Percentiles rank a stretch among this genome's conserved stretches.
These are phyloP conservation scores for Diaporthe helianthi DNA, from an alignment of 2,329 filamentous ascomycete species.

Conservation along the genomic window DNA sequence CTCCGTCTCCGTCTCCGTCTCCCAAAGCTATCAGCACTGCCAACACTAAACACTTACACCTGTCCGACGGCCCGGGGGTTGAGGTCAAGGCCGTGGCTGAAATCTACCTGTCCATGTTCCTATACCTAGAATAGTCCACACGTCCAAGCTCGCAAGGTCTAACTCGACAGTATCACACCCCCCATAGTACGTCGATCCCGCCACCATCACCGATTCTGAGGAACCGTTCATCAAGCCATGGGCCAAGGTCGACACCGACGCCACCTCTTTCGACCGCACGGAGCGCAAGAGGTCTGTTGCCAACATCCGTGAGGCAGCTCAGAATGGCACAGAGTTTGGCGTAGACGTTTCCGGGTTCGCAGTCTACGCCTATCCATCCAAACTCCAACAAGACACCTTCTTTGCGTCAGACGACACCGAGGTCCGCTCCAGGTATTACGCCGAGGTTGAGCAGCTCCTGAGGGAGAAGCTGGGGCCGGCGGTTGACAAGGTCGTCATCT, in stretches of 20 bases:
- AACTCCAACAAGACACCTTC: slow-evolving; percentile 56
- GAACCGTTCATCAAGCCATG: slow-evolving; percentile 59
- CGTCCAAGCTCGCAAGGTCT: neutral
- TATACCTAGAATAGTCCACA: no score
- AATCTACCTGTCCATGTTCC: neutral
- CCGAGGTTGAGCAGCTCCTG: slow-evolving; percentile 65
- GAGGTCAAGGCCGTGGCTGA: neutral
- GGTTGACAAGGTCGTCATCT: slow-evolving; percentile 69
- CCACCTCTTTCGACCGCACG: slow-evolving; percentile 57
- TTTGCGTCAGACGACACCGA: slow-evolving; percentile 55
- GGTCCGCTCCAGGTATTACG: slow-evolving; percentile 65
- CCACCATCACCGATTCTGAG: slow-evolving; percentile 47
- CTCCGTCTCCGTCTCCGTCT: no score
- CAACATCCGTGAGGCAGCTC: slow-evolving; percentile 57
- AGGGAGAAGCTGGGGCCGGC: slow-evolving; percentile 57
- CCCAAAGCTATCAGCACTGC: no score
- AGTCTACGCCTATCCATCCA: slow-evolving; percentile 58
- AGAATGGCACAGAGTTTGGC: slow-evolving; percentile 53
- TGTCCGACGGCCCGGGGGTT: neutral
- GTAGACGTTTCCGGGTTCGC: slow-evolving; percentile 67
- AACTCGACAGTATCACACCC: slow-evolving; percentile 46
- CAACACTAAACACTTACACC: no score
- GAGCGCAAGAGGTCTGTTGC: slow-evolving; percentile 56
- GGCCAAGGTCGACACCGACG: slow-evolving; percentile 69
- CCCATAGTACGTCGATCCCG: slow-evolving; percentile 68